phyloP scores from a whole-genome alignment of 2,329 filamentous ascomycete species.

The Zelopaecilomyces penicillatus region DNA sequence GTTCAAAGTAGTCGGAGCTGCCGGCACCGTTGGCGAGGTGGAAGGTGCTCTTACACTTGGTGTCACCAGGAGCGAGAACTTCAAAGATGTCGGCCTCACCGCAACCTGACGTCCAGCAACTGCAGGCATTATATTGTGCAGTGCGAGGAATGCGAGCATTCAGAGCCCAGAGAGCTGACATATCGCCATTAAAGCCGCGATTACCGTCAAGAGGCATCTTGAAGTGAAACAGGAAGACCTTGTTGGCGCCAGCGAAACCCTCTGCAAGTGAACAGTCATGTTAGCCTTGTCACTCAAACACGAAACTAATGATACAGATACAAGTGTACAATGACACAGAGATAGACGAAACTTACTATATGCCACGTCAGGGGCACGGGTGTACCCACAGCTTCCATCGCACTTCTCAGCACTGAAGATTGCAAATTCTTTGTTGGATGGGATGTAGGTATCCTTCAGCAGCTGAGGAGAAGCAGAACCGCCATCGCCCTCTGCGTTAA shows the following conservation, averaged over 20 bases:
- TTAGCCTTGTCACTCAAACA: too few species aligned
- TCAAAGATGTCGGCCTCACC: conserved; percentile 73
- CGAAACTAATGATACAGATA: background rate
- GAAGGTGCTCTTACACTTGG: conserved; percentile 61
- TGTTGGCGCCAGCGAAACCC: conserved; percentile 61
- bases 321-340: background rate
- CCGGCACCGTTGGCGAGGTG: conserved; percentile 57
- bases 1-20: conserved; percentile 62
- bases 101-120: conserved; percentile 61
- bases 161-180: conserved; percentile 68
- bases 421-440: conserved; percentile 37
- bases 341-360: conserved; percentile 29
- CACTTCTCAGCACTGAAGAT: conserved; percentile 38
- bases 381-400: conserved; percentile 33
- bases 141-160: conserved; percentile 66
- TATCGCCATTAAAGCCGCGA: conserved; percentile 49
- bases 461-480: conserved; percentile 31
- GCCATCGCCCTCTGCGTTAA: conserved; percentile 32
- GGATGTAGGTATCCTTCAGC: conserved; percentile 30
- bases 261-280: conserved; percentile 31
- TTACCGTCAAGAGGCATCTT: conserved; percentile 57
- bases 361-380: conserved; percentile 34
- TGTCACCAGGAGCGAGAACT: conserved; percentile 56
- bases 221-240: conserved; percentile 68
- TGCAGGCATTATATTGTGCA: conserved; percentile 62